These are phyloP conservation scores for Diplotaxis tenuifolia DNA, from an alignment of 345 rosid genomes.

Conservation along the genomic window DNA sequence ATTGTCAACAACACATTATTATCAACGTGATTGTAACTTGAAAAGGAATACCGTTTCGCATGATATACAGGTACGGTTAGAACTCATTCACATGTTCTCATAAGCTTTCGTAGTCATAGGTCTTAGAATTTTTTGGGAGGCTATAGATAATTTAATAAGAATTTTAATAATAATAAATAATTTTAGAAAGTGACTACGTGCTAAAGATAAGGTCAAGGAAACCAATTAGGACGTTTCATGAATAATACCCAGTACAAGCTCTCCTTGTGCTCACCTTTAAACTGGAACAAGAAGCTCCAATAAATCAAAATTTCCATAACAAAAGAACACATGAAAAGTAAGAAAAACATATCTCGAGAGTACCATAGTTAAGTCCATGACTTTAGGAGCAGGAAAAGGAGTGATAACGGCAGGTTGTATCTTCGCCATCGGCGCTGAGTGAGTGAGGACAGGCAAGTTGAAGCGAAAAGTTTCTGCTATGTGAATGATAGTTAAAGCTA, in stretches of 20 bases:
- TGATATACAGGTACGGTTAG: not conserved
- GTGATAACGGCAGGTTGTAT: constrained; percentile 64
- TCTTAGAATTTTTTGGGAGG: not conserved
- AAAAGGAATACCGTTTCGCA: not conserved
- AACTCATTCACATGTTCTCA: constrained; percentile 36
- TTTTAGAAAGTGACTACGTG: not conserved
- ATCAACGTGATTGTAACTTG: constrained; percentile 48
- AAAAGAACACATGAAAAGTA: not conserved
- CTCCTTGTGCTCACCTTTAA: constrained; percentile 81
- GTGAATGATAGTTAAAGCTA: not conserved
- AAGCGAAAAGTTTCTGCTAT: not conserved
- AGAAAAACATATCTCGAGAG: not conserved
- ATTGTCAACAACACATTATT: constrained; percentile 7
- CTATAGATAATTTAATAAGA: no score
- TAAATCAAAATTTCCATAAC: not conserved
- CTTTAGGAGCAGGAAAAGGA: constrained; percentile 77
- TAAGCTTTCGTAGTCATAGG: constrained; percentile 72
- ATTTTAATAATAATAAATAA: no score
- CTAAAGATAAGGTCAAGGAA: not conserved
- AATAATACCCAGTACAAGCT: constrained; percentile 76
- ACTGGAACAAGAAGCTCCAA: constrained; percentile 34
- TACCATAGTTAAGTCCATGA: constrained; percentile 71
- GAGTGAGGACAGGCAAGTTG: not conserved
- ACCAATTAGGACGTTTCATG: not conserved
- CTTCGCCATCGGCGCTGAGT: constrained; percentile 34